Percentiles rank a stretch among this genome's conserved stretches.
phyloP scores from a whole-genome alignment of 345 rosid species.

The Xanthoceras sorbifolium region DNA sequence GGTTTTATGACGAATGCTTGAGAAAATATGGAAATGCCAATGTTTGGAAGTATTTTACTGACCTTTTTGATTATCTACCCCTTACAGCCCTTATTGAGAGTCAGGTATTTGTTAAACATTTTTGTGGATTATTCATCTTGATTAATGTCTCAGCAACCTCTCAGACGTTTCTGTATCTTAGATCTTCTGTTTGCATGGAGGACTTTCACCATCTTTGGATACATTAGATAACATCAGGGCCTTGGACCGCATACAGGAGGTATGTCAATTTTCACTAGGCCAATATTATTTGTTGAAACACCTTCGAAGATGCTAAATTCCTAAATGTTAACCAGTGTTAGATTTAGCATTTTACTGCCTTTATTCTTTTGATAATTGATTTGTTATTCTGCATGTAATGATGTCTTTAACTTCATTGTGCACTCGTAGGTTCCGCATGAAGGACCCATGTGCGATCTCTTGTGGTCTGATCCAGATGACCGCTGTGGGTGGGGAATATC shows the following conservation, averaged over 20 bases:
- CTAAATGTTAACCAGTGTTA: background rate
- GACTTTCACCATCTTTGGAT: conserved; percentile 92
- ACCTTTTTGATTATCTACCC: conserved; percentile 88
- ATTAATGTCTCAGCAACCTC: conserved; percentile 9
- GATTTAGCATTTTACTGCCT: background rate
- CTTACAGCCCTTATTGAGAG: conserved; percentile 95
- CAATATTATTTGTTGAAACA: background rate
- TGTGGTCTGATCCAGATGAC: conserved; percentile 99
- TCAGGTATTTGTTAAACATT: conserved; percentile 54
- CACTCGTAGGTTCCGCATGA: conserved; percentile 83
- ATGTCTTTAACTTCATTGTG: conserved; percentile 4
- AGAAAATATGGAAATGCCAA: conserved; percentile 96
- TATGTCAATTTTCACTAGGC: conserved; percentile 16
- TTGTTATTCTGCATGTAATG: background rate
- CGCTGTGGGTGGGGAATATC: conserved; percentile 99
- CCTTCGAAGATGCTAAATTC: background rate
- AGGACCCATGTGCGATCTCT: conserved; percentile 98
- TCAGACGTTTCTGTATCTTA: conserved; percentile 28
- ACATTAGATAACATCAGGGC: conserved; percentile 88
- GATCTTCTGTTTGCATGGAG: conserved; percentile 97
- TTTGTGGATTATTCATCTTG: conserved; percentile 1
- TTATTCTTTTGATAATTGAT: background rate
- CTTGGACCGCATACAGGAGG: conserved; percentile 97
- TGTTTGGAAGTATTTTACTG: conserved; percentile 93
- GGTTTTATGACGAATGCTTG: conserved; percentile 93